Base-by-base conservation (phyloP, 2,329 filamentous ascomycete genomes). In the Onygenales sp. region DNA sequence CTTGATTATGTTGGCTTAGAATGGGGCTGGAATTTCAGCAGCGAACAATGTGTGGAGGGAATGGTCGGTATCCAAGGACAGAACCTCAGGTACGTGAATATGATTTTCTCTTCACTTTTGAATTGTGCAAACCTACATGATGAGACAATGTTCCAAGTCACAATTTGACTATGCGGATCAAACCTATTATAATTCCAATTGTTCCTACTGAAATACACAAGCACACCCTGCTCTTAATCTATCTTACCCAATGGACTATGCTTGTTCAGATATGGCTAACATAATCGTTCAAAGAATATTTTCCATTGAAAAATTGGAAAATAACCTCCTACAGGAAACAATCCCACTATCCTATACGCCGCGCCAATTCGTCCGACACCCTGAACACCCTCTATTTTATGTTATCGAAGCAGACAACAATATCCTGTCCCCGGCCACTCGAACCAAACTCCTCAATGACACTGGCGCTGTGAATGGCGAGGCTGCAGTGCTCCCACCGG, bases 21-120 rank as follows among this genome's bases (percentile, higher is more conserved):
- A 69, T 96, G 89, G 78, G 91, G 88, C 3, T 95, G 91, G 86
- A 95, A 93, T 63, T 97, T 98, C 66, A 92, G 88, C 69, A 95
- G 91, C 65, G 89, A 95, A 67, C 88, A 95, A 69, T 95, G 91
- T 63, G 84, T 87, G 43, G 88, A 96, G 71, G 91, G 91, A 53
- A 92, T 96, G 78, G 92, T 96, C 52, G 91, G 90, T 56, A 92
- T 96, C 57, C 88, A 94, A 72, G 89, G 85, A 47, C 87, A 92
- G 69, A 93, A 89, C 66, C 71, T 95, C 60, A 81, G 89, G 90
- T 95, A 83, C 57, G 80, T 75, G 33, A 56, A 50, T 52, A 43
- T 55, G 57, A 52, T 59, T 55, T 58, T 57, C 13, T 31, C 11
- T 45, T n/a, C 47, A 38, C 35, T 39, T 36, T 51, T 52, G 39